Base-by-base conservation (phyloP, 2,329 filamentous ascomycete species). In the Colletotrichum chrysophilum region DNA sequence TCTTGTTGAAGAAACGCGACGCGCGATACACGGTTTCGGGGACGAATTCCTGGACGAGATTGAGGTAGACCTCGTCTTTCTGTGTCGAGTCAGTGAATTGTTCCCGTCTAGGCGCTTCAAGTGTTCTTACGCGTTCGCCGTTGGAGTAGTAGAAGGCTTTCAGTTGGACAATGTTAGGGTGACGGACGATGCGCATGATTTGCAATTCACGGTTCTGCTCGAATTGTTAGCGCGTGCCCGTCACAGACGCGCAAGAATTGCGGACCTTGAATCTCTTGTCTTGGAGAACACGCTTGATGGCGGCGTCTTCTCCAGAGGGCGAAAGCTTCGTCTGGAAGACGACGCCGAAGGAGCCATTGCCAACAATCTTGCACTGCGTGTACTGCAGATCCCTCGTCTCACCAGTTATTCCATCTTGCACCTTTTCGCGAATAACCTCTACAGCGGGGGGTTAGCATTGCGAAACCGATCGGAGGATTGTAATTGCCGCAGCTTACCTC, bases 81-180 rank as follows among this genome's bases (percentile, higher is more conserved):
- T 97, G 79, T 60, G 77, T 65, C 24, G 34, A 34, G 38, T 72
- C 55, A 69, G 73, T 48, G 5, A 26, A 7, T 18, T 36, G 13
- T 30, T 70, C 14, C 18, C 4, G 36, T 18, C 21, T n/a, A 10
- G n/a, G 9, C n/a, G 24, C n/a, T n/a, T 26, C 28, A 32, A 34
- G 16, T 24, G 36, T 21, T 80, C 88, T 85, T 92, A 99, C 97
- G 86, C 97, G 93, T 86, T 99, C 97, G 83, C 97, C 97, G 84
- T 98, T 99, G 80, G 96, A 98, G 88, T 98, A 99, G 88, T 98
- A 99, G 88, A 99, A 99, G 69, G 97, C 97, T 89, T 99, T 99
- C 78, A 99, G 90, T 86, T 98, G 96, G 76, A 99, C 97, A 82
- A 99, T 98, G 87, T 99, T 99, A 72, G 97, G 97, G 86, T 99